Conservation (phyloP, 192 early-diverging fungal species). For the Coemansia sp. region DNA sequence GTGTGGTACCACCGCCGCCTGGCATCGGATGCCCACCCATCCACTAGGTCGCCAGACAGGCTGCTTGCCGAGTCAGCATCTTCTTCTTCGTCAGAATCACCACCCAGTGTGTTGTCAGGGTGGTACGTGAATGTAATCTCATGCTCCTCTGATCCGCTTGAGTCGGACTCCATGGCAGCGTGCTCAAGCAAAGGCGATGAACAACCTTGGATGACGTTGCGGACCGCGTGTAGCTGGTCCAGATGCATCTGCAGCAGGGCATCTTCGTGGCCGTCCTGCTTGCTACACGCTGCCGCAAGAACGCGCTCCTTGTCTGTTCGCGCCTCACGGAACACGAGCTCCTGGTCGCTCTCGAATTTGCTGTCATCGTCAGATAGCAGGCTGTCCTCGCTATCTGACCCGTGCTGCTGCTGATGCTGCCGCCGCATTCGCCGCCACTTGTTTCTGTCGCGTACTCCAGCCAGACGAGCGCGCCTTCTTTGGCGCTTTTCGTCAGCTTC, state of each 20-base stretch:
- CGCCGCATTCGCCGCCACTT: neutral
- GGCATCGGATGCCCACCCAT: slow-evolving; percentile 34
- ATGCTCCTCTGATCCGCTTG: slow-evolving; percentile 9
- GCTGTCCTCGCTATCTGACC: slow-evolving; percentile 5
- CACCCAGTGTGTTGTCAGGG: neutral
- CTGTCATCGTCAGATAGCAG: slow-evolving; percentile 7
- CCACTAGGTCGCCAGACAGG: slow-evolving; percentile 41
- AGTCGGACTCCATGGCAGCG: slow-evolving; percentile 15
- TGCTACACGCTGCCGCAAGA: slow-evolving; percentile 16
- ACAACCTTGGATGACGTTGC: slow-evolving; percentile 40
- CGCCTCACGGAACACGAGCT: slow-evolving; percentile 42
- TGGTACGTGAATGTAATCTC: slow-evolving; percentile 41
- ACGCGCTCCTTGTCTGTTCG: slow-evolving; percentile 38
- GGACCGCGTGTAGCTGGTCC: slow-evolving; percentile 49
- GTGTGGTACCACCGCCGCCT: slow-evolving; percentile 27
- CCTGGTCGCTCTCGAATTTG: slow-evolving; percentile 36
- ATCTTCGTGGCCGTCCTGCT: slow-evolving; percentile 36
- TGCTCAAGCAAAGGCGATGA: slow-evolving; percentile 33
- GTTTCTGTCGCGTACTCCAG: neutral
- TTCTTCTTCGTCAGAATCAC: neutral
- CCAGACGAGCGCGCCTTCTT: neutral
- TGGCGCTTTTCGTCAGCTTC: neutral
- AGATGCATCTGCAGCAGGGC: slow-evolving; percentile 46
- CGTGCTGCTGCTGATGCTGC: neutral
- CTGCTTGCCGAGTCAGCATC: slow-evolving; percentile 21